A percentile compares a stretch with the other conserved stretches of the same genome.
These are phyloP conservation scores for Calamus simplicifolius DNA, from an alignment of 176 grass and related monocot genomes.

Conservation along the genomic window DNA sequence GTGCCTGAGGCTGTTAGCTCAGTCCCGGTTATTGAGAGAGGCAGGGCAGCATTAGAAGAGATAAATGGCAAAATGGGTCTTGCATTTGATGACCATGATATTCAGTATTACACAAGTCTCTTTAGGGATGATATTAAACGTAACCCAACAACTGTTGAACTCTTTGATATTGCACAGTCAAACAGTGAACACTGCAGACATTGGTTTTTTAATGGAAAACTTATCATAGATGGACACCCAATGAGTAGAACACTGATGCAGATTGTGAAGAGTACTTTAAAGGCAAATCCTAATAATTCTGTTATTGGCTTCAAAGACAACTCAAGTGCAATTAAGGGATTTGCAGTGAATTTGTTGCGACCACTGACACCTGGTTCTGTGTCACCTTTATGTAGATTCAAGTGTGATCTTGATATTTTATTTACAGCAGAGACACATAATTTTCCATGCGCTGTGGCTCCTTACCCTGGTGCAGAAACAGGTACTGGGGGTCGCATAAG, in stretches of 20 bases:
- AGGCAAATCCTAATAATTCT: constrained; percentile 75
- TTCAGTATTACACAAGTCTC: constrained; percentile 67
- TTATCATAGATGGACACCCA: constrained; percentile 60
- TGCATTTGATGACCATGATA: constrained; percentile 94
- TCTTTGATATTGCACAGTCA: constrained; percentile 92
- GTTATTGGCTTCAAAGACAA: constrained; percentile 94
- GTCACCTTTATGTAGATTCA: constrained; percentile 38
- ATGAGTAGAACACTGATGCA: constrained; percentile 76
- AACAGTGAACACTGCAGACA: constrained; percentile 88
- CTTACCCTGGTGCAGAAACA: constrained; percentile 78
- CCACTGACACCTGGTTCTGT: constrained; percentile 41
- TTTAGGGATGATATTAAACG: constrained; percentile 88
- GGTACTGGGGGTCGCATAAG: constrained; percentile 83
- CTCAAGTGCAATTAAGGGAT: constrained; percentile 85
- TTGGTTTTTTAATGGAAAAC: constrained; percentile 88
- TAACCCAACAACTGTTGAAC: constrained; percentile 75
- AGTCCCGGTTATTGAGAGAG: constrained; percentile 62
- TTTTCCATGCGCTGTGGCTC: constrained; percentile 89
- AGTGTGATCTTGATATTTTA: constrained; percentile 63
- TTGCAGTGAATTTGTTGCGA: constrained; percentile 46
- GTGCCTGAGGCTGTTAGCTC: constrained; percentile 52
- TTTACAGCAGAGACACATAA: constrained; percentile 96
- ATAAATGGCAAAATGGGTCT: constrained; percentile 84
- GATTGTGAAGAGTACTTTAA: constrained; percentile 75
- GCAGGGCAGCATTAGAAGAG: constrained; percentile 69